These are phyloP conservation scores for Lasiodiplodia gonubiensis DNA, from an alignment of 2,329 filamentous ascomycete species.

Conservation along the genomic window DNA sequence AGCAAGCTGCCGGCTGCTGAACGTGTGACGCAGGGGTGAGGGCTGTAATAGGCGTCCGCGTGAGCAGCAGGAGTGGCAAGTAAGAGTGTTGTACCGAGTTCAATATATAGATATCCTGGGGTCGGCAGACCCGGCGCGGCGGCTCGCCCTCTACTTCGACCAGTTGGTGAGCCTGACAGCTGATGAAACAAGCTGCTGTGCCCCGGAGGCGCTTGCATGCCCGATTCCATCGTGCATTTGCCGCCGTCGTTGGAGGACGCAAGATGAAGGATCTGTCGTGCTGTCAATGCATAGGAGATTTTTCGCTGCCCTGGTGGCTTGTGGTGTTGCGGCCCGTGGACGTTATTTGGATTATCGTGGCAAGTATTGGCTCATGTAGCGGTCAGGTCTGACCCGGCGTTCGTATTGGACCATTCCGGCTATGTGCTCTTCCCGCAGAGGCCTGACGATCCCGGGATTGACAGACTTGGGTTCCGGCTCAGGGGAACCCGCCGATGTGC, in stretches of 20 bases:
- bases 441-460: slow-evolving; percentile 8
- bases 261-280: slow-evolving; percentile 23
- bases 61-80: slow-evolving; percentile 22
- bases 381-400: slow-evolving; percentile 8
- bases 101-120: slow-evolving; percentile 25
- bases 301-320: slow-evolving; percentile 8
- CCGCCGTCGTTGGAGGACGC: slow-evolving; percentile 22
- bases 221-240: slow-evolving; percentile 25
- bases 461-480: slow-evolving; percentile 8
- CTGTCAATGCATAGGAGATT: slow-evolving; percentile 13
- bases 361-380: slow-evolving; percentile 18
- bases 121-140: slow-evolving; percentile 11
- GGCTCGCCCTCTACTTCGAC: slow-evolving; percentile 1
- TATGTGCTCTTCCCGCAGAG: slow-evolving; percentile 6
- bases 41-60: slow-evolving; percentile 20
- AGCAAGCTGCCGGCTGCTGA: slow-evolving; percentile 8
- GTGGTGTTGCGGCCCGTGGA: slow-evolving; percentile 5
- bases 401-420: slow-evolving; percentile 5
- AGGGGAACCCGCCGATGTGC: slow-evolving; percentile 10
- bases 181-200: slow-evolving; percentile 26
- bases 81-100: slow-evolving; percentile 18
- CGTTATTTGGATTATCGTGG: slow-evolving; percentile 13
- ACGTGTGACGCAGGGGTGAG: slow-evolving; percentile 17
- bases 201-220: slow-evolving; percentile 9
- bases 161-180: slow-evolving; percentile 21